Conservation (phyloP, 371 early-diverging fungal genomes). For the Actinomortierella ambigua region DNA sequence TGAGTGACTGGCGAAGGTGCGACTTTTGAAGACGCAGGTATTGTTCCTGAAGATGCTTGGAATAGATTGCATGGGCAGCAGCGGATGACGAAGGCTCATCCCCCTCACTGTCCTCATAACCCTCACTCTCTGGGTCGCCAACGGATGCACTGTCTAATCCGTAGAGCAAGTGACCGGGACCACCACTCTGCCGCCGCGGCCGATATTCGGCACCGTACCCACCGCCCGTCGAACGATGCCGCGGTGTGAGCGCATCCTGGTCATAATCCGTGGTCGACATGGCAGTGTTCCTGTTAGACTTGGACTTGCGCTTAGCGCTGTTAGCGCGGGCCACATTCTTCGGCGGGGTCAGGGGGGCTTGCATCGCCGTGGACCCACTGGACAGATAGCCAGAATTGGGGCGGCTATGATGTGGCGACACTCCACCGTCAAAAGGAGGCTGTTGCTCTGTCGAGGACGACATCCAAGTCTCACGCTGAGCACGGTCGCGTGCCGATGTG, state of each 20-base stretch:
- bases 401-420: background rate
- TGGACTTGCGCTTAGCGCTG: slow-evolving; percentile 34
- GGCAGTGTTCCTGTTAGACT: slow-evolving; percentile 7
- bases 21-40: slow-evolving; percentile 31
- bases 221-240: slow-evolving; percentile 6
- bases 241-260: slow-evolving; percentile 34
- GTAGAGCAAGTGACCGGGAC: slow-evolving; percentile 28
- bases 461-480: slow-evolving; percentile 39
- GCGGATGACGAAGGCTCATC: slow-evolving; percentile 12
- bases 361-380: background rate
- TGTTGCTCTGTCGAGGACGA: slow-evolving; percentile 8
- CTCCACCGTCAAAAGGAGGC: slow-evolving; percentile 14
- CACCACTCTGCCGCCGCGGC: slow-evolving; percentile 41
- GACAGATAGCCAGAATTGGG: background rate
- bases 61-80: background rate
- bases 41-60: slow-evolving; percentile 33
- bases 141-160: slow-evolving; percentile 14
- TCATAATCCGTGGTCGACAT: slow-evolving; percentile 21
- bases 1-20: slow-evolving; percentile 12
- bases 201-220: slow-evolving; percentile 39
- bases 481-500: slow-evolving; percentile 32
- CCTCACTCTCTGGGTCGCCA: slow-evolving; percentile 26
- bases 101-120: slow-evolving; percentile 33
- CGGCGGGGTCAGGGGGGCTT: slow-evolving; percentile 24
- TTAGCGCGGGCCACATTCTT: slow-evolving; percentile 37